Percentiles rank a stretch among this genome's conserved stretches.
phyloP scores from a whole-genome alignment of 352 stramenopile genomes.

The Globisporangium ultimum region DNA sequence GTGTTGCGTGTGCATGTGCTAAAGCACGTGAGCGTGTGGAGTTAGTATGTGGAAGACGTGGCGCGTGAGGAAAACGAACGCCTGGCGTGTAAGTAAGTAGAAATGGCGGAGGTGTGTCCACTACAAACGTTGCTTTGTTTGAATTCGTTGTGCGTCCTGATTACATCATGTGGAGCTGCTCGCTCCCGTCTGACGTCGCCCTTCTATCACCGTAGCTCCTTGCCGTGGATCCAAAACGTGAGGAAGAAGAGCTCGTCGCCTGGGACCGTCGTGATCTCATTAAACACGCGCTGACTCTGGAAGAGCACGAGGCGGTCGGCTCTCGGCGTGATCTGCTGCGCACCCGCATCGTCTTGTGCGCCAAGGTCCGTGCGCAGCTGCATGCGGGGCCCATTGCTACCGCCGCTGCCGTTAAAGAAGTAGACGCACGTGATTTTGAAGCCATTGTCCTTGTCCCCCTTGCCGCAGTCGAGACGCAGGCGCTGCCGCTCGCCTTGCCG shows the following conservation, averaged over 20 bases:
- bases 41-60: neutral
- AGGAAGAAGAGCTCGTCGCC: slow-evolving; percentile 51
- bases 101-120: neutral
- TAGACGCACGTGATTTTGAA: slow-evolving; percentile 80
- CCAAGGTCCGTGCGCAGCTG: slow-evolving; percentile 30
- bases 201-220: slow-evolving; percentile 19
- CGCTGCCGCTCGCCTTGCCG: slow-evolving; percentile 37
- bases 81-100: neutral
- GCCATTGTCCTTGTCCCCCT: slow-evolving; percentile 68
- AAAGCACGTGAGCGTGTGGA: neutral
- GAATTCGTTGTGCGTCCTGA: no score
- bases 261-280: slow-evolving; percentile 51
- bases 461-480: slow-evolving; percentile 64
- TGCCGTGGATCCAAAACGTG: slow-evolving; percentile 85
- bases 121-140: neutral
- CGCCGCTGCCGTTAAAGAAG: slow-evolving; percentile 38
- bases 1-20: neutral
- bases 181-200: no score
- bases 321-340: slow-evolving; percentile 27
- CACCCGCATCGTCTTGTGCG: slow-evolving; percentile 16
- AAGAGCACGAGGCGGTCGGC: slow-evolving; percentile 69
- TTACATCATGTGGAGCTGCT: no score
- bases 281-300: slow-evolving; percentile 60
- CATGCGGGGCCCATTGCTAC: slow-evolving; percentile 17
- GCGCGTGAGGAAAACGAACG: neutral